A percentile compares a stretch with the other conserved stretches of the same genome.
These are phyloP conservation scores for Penicillium diatomitis DNA, from an alignment of 495 filamentous ascomycete species.

Conservation along the genomic window DNA sequence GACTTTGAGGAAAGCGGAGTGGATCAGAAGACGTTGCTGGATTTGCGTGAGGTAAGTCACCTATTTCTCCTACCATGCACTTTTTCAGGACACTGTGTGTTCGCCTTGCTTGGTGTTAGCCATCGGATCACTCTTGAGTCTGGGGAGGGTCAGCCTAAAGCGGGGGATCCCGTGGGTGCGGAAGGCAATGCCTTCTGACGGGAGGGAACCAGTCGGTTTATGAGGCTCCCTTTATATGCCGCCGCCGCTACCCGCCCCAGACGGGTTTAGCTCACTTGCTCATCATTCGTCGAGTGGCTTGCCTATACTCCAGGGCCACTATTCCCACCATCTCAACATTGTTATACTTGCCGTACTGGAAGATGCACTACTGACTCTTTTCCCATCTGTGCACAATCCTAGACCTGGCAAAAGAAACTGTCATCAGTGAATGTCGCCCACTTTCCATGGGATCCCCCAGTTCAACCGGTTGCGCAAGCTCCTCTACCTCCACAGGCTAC, in stretches of 20 bases:
- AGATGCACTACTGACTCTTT: no score
- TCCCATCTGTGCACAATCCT: constrained; percentile 4
- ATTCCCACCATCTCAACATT: not conserved
- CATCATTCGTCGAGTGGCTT: constrained; percentile 8
- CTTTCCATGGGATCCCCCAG: constrained; percentile 90
- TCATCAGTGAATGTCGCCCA: constrained; percentile 69
- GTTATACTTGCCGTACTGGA: constrained; percentile 7
- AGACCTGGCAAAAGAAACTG: constrained; percentile 93
- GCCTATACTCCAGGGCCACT: no score
- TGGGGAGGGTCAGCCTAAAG: constrained; percentile 18
- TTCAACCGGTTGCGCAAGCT: constrained; percentile 33
- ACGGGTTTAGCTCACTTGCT: constrained; percentile 23
- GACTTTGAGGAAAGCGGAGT: constrained; percentile 97
- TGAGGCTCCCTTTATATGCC: constrained; percentile 36
- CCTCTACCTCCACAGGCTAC: constrained; percentile 38
- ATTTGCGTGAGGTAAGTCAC: constrained; percentile 70
- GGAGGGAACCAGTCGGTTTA: constrained; percentile 20
- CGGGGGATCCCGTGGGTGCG: constrained; percentile 27
- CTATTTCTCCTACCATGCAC: no score
- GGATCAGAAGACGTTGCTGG: constrained; percentile 71
- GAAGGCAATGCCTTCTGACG: constrained; percentile 33
- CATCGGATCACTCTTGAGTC: not conserved
- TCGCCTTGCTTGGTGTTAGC: no score
- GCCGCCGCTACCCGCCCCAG: constrained; percentile 28
- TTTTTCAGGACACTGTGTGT: no score